These are phyloP conservation scores for Colletotrichum coccodes DNA, from an alignment of 2,329 filamentous ascomycete genomes.

Conservation along the genomic window DNA sequence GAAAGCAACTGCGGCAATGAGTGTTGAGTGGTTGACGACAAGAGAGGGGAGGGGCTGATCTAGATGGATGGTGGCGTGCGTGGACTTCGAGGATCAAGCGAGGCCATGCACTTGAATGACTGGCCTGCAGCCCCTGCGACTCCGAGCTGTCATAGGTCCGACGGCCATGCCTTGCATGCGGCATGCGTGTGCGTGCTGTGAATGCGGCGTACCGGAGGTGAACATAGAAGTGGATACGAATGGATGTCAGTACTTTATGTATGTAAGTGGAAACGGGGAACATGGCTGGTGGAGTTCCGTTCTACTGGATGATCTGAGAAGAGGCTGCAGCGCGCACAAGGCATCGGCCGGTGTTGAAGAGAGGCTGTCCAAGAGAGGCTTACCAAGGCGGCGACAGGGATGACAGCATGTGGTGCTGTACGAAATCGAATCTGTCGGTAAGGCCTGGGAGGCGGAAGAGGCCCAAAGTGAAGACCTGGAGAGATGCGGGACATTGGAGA, in stretches of 20 bases:
- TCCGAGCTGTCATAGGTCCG: slow-evolving; percentile 5
- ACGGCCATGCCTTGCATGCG: slow-evolving; percentile 24
- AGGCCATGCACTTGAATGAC: slow-evolving; percentile 20
- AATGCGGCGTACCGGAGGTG: slow-evolving; percentile 2
- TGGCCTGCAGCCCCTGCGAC: slow-evolving; percentile 19
- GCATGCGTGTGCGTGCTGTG: background rate
- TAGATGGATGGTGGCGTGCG: slow-evolving; percentile 19
- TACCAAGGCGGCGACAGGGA: background rate
- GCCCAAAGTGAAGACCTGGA: background rate
- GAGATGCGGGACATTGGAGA: background rate
- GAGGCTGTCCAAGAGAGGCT: background rate
- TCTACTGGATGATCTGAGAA: slow-evolving; percentile 21
- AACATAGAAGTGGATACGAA: slow-evolving; percentile 23
- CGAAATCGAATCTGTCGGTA: background rate
- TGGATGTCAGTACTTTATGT: slow-evolving; percentile 18
- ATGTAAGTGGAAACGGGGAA: slow-evolving; percentile 25
- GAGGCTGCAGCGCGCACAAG: slow-evolving; percentile 8
- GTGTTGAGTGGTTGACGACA: background rate
- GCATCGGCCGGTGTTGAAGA: background rate
- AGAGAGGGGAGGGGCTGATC: slow-evolving; percentile 12
- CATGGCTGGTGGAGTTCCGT: slow-evolving; percentile 21
- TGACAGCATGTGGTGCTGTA: background rate
- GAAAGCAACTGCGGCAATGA: background rate
- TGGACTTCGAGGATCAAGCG: slow-evolving; percentile 6
- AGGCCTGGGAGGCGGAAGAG: background rate